Evolutionary conservation across 495 filamentous ascomycete species (phyloP).

Genomic region (Neurospora sp.): DNA sequence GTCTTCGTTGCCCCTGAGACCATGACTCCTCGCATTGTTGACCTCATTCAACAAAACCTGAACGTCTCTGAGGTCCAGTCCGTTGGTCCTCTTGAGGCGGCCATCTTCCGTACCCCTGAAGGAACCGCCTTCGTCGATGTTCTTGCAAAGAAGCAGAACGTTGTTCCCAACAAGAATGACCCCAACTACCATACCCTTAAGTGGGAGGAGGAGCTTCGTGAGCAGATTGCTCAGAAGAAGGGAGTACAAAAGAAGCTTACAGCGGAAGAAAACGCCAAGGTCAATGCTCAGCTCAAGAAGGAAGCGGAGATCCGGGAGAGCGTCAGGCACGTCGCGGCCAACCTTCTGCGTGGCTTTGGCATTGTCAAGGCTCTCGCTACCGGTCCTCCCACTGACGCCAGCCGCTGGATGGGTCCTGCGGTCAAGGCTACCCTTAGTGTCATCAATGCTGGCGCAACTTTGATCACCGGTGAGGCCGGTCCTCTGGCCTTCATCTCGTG

Average conservation of each 20-base stretch:
- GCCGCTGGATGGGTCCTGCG: constrained; percentile 74
- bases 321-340: constrained; percentile 55
- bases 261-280: constrained; percentile 75
- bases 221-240: constrained; percentile 83
- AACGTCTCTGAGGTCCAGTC: constrained; percentile 51
- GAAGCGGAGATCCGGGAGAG: constrained; percentile 66
- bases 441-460: constrained; percentile 67
- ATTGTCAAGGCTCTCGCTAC: constrained; percentile 71
- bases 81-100: constrained; percentile 77
- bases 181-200: constrained; percentile 94
- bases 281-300: constrained; percentile 83
- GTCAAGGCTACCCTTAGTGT: constrained; percentile 58
- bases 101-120: constrained; percentile 80
- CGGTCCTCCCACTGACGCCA: constrained; percentile 75
- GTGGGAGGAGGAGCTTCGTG: constrained; percentile 90
- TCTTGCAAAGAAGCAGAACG: constrained; percentile 63
- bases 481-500: constrained; percentile 69
- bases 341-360: constrained; percentile 69
- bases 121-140: constrained; percentile 86
- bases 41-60: constrained; percentile 62
- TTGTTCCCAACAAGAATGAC: constrained; percentile 63
- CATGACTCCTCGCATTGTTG: constrained; percentile 65
- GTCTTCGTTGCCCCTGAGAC: constrained; percentile 85
- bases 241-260: constrained; percentile 86
- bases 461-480: constrained; percentile 71